These are phyloP conservation scores for Aspergillus kassunensis DNA, from an alignment of 495 filamentous ascomycete species.

Conservation along the genomic window DNA sequence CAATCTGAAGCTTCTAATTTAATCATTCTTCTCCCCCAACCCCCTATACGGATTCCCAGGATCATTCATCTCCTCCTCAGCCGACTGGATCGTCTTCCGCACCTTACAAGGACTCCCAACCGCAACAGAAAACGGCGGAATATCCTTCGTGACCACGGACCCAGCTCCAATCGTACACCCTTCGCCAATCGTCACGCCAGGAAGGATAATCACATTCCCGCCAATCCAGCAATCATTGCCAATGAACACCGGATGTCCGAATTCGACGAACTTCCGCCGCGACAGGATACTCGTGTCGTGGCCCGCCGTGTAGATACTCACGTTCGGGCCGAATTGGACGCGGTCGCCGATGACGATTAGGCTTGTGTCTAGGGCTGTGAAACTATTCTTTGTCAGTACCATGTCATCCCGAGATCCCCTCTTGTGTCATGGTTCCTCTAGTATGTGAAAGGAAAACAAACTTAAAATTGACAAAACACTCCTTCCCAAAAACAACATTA, in stretches of 20 bases:
- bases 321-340: conserved; percentile 71
- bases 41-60: conserved; percentile 21
- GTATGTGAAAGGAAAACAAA: conserved; percentile 17
- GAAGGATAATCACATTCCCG: conserved; percentile 63
- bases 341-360: conserved; percentile 69
- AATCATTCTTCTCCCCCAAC: neutral
- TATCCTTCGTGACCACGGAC: conserved; percentile 45
- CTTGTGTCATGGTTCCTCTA: neutral
- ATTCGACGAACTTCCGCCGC: conserved; percentile 67
- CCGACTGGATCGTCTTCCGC: conserved; percentile 35
- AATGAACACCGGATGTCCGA: conserved; percentile 66
- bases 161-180: conserved; percentile 45
- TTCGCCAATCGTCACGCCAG: conserved; percentile 60
- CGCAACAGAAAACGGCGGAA: conserved; percentile 40
- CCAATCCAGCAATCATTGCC: conserved; percentile 87
- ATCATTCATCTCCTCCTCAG: conserved; percentile 27
- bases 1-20: neutral
- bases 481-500: conserved; percentile 47
- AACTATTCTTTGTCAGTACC: conserved; percentile 16
- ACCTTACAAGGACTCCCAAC: conserved; percentile 36
- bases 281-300: conserved; percentile 70
- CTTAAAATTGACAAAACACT: conserved; percentile 53
- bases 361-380: conserved; percentile 71
- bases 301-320: conserved; percentile 60
- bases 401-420: no score